Evolutionary conservation across 2,329 filamentous ascomycete genomes (phyloP), one percentile per base, ranked within the genome.

Genomic region (Paraphaeosphaeria minitans): DNA sequence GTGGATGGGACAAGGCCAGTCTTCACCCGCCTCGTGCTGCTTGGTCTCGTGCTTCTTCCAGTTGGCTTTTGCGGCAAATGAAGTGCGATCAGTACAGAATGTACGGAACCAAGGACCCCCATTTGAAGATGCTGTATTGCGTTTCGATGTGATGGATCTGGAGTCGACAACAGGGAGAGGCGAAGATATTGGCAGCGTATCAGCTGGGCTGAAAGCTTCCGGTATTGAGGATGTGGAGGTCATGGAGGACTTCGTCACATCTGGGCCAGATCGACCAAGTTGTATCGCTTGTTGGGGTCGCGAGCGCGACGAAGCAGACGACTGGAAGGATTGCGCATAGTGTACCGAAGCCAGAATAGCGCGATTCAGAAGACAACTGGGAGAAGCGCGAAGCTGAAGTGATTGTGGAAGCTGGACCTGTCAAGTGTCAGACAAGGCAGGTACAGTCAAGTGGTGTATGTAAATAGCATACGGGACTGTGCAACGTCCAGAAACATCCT

Each of bases 41-140:
- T 51, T 46, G 13, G 24, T 54, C 27, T 58, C 56, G 35, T 58
- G 56, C 29, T 58, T 58, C 39, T 58, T 58, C 56, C 56, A 58
- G 13, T 58, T 50, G 8, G 56, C 51, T 29, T 58, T 58, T 1
- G 56, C 56, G 9, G 29, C n/a, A 45, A 58, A 58, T 4, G 56
- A 33, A n/a, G 47, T 53, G 16, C 22, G 33, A 2, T 58, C 51
- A 16, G 42, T 24, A 37, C 56, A 58, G 33, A 54, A 58, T 1
- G 56, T 58, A 45, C 56, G 54, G n/a, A 58, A 58, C 56, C 50
- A 53, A 16, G 35, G 22, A 21, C 50, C 50, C 12, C 37, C 37
- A 16, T 16, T 31, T 13, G 37, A n/a, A n/a, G 48, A 27, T 39
- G 33, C 41, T 16, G 13, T n/a, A 4, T 9, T 24, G 9, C 22